Base-by-base conservation (phyloP, 1,284 basidiomycete species). In the Cutaneotrichosporon spelunceum region DNA sequence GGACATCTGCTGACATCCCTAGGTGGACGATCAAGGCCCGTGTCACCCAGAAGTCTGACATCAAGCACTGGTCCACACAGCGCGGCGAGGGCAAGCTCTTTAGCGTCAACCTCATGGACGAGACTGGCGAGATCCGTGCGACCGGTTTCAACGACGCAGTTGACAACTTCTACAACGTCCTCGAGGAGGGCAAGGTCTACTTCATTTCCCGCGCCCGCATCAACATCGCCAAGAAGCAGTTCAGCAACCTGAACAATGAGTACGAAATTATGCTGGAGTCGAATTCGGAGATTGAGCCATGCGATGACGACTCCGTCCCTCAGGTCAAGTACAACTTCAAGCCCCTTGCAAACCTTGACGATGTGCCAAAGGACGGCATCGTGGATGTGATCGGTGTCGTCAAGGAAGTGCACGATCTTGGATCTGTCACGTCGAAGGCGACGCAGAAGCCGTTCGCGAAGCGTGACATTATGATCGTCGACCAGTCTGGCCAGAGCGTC, bases 181-280 rank as follows among this genome's bases (percentile, higher is more conserved):
- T 99, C 16, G 85, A 95, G 70, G 94, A 97, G 76, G 91, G 90
- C 58, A 93, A 94, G 76, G 93, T 95, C 11, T 99, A 93, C 79
- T 92, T 85, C 74, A 84, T 99, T 64, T 91, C 91, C 1, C 91
- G 90, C 72, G 95, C 90, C 9, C 86, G 90, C 59, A 89, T 99
- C 73, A 91, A 91, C 74, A 87, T 98, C 33, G 94, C 95, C 50
- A 99, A 98, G 82, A 98, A 95, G 81, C 95, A 97, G 80, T 99
- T 96, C 79, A 90, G 86, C 56, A 92, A 90, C 73, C 79, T 96
- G 53, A 82, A 85, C 68, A 97, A 96, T 76, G 94, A 99, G 74
- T 99, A 99, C 73, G 95, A 99, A 76, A 86, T 99, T 65, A 84
- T 82, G 53, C 84, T 99, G n/a, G 92, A 94, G 67, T 86, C 85